phyloP scores from a whole-genome alignment of 2,329 filamentous ascomycete genomes.

The Neofusicoccum sp. region DNA sequence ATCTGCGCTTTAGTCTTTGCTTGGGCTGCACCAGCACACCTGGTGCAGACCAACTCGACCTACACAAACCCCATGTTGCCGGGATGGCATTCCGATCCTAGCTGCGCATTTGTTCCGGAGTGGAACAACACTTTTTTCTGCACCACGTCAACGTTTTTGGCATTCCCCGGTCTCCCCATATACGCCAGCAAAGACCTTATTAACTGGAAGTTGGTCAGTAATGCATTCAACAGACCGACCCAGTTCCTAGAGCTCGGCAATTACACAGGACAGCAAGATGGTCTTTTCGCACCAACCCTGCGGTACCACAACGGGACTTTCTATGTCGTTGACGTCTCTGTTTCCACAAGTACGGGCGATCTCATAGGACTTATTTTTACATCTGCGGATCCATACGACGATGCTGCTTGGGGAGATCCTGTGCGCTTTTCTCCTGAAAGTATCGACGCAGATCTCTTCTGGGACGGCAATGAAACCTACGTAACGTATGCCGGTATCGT shows the following conservation, averaged over 20 bases:
- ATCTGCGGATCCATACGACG: conserved; percentile 46
- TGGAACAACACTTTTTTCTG: conserved; percentile 43
- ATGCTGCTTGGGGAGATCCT: conserved; percentile 51
- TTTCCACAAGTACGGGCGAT: no score
- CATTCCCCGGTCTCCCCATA: conserved; percentile 49
- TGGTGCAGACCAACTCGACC: conserved; percentile 25
- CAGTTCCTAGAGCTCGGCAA: conserved; percentile 22
- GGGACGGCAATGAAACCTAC: conserved; percentile 52
- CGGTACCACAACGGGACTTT: conserved; percentile 40
- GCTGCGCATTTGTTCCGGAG: conserved; percentile 43
- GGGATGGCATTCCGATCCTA: conserved; percentile 50
- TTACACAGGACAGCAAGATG: conserved; percentile 37
- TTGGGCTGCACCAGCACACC: neutral
- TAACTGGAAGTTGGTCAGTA: conserved; percentile 41
- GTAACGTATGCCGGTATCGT: conserved; percentile 33
- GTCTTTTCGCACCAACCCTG: conserved; percentile 41
- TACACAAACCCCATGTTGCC: conserved; percentile 43
- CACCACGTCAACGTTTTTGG: conserved; percentile 47
- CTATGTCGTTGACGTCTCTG: conserved; percentile 48
- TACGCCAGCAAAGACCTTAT: conserved; percentile 49
- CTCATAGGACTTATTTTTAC: conserved; percentile 52
- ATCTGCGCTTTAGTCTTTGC: neutral
- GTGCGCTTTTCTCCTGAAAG: conserved; percentile 52
- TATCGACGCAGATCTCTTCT: conserved; percentile 59
- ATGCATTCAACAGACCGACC: conserved; percentile 23